Percentiles rank a stretch among this genome's conserved stretches.
Evolutionary conservation across 176 grass and related monocot genomes (phyloP).

Genomic region (maize (Zea mays)): DNA sequence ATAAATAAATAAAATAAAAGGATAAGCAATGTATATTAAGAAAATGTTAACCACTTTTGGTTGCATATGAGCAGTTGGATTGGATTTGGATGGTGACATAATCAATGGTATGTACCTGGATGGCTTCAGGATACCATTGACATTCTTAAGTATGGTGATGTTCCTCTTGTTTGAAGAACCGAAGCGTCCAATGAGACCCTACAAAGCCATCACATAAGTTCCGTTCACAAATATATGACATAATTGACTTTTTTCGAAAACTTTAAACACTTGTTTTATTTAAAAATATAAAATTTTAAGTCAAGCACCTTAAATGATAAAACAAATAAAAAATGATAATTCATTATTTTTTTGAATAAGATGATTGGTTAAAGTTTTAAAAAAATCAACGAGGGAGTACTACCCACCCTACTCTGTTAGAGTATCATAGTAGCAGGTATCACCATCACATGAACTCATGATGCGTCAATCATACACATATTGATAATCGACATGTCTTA

Average conservation of each 20-base stretch:
- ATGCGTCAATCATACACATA: not conserved
- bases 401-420: not conserved
- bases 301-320: too few relatives aligned
- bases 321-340: too few relatives aligned
- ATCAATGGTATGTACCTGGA: conserved; percentile 45
- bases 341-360: too few relatives aligned
- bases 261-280: too few relatives aligned
- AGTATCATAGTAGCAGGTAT: not conserved
- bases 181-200: conserved; percentile 60
- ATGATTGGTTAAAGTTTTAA: too few relatives aligned
- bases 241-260: too few relatives aligned
- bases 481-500: not conserved
- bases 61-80: not conserved
- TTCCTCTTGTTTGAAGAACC: conserved; percentile 68
- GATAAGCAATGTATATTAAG: too few relatives aligned
- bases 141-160: conserved; percentile 62
- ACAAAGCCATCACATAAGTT: not conserved
- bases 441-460: not conserved
- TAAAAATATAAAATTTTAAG: too few relatives aligned
- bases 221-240: too few relatives aligned
- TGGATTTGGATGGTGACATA: not conserved
- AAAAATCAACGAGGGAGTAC: too few relatives aligned
- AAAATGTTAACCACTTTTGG: too few relatives aligned
- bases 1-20: not conserved
- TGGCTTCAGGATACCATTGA: conserved; percentile 76